Evolutionary conservation across 768 basidiomycete genomes (phyloP), one percentile per base, ranked within the genome.

Genomic region (Hebeloma cylindrosporum): DNA sequence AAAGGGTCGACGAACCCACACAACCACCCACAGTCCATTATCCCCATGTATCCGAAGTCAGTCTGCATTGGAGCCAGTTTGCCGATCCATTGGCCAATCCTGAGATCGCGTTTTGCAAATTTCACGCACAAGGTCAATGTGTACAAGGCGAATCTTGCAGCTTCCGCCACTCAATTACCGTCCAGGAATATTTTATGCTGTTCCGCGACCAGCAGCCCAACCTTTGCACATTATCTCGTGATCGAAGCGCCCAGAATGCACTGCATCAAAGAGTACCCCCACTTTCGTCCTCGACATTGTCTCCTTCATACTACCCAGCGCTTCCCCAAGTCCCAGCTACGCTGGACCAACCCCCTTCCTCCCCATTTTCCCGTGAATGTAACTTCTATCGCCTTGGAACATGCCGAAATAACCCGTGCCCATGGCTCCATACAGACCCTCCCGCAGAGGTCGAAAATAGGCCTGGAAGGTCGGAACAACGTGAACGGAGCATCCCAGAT

Each of bases 1-100:
- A 10, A 29, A 23, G n/a, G 14, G 10, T 5, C 33, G 14, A 7
- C 21, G 23, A 17, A 27, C 21, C n/a, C 32, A n/a, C 38, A 13
- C 35, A 23, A 45, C 33, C 40, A 32, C 23, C 16, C 25, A 34
- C 36, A n/a, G 22, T 23, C n/a, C 35, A 37, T 3, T 56, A 56
- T 31, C 55, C 51, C n/a, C 57, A 59, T 40, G 47, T 55, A 32
- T 52, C 57, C 2, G 45, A 56, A 41, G 55, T 57, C 29, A 48
- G 50, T 7, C 65, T 60, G 6, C 70, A 72, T 40, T 74, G 73
- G 73, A 67, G 63, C 22, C 65, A 72, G 45, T 73, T 70, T 41
- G 73, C 72, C 1, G 71, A 74, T 44, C 70, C 71, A 3, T 39
- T 48, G 18, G 67, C 67, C 3, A 54, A 70, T 48, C 46, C 60